Base-by-base conservation (phyloP, 208 protist genomes). In the Trypanosoma caninum region DNA sequence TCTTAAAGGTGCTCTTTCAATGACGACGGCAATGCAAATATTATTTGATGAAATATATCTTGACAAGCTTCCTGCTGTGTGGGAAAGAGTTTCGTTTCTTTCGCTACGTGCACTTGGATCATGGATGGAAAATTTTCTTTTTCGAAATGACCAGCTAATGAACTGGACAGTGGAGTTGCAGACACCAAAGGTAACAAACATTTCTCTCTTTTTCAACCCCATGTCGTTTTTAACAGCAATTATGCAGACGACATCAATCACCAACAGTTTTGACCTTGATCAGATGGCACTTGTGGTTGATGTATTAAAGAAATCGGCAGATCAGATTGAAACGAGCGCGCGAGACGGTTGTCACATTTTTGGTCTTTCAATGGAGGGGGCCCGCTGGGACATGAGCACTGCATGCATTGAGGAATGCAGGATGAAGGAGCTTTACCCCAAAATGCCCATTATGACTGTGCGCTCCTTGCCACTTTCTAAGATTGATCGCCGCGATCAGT, bases 221-320 rank as follows among this genome's bases (percentile, higher is more conserved):
- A 98, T 99, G 94, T 98, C 98, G 7, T 99, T 99, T 84, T 73
- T 99, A 8, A 99, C 97, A 20, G 97, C 98, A 59, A 98, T 99
- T 53, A 98, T 99, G 94, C 98, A 99, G 75, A 94, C 90, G 7
- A 99, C 96, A 6, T 97, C 97, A 3, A 97, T 98, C 64, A 88
- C 95, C 54, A 98, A 98, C 87, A 93, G 91, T 65, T 98, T 96
- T 71, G 93, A 97, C 51, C 84, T 99, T 11, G 97, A 99, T 78
- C 89, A 97, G 72, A 97, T 97, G 94, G 71, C 94, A 13, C 72
- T 97, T 16, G 91, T 97, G 33, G 77, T 94, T 46, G 94, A 97
- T 76, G 90, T 97, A 7, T 75, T 96, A 40, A 99, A 99, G 84
- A 99, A 99, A 82, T 88, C 82, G 3, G 81, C 85, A 0, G 93